Conservation (phyloP, 148 eudicot genomes). For the Oxyria digyna region DNA sequence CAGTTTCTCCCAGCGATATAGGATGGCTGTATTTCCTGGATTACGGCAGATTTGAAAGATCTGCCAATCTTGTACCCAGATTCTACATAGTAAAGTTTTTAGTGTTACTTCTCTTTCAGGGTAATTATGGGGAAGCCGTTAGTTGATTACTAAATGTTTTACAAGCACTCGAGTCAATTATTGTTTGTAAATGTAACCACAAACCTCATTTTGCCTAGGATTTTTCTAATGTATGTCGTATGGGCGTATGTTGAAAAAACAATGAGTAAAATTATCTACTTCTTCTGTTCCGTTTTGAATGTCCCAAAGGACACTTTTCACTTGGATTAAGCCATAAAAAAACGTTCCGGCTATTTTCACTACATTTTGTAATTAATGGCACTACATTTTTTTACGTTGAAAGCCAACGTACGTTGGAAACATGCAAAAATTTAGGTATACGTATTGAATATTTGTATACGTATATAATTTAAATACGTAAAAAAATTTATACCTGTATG, state of each 20-base stretch:
- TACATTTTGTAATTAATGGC: no score
- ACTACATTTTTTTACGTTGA: no score
- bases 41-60: not conserved
- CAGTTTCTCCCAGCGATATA: not conserved
- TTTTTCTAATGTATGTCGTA: not conserved
- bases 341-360: no score
- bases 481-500: no score
- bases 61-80: conserved; percentile 2
- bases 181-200: not conserved
- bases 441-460: no score
- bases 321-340: no score
- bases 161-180: not conserved
- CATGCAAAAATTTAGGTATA: no score
- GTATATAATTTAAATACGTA: no score
- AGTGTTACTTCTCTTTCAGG: not conserved
- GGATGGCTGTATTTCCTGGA: not conserved
- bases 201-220: not conserved
- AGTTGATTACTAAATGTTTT: conserved; percentile 5
- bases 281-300: no score
- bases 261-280: not conserved
- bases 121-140: not conserved
- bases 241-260: not conserved
- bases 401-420: no score
- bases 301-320: no score
- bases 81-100: not conserved